Base-by-base conservation (phyloP, 345 rosid species). In the Syzygium aromaticum region DNA sequence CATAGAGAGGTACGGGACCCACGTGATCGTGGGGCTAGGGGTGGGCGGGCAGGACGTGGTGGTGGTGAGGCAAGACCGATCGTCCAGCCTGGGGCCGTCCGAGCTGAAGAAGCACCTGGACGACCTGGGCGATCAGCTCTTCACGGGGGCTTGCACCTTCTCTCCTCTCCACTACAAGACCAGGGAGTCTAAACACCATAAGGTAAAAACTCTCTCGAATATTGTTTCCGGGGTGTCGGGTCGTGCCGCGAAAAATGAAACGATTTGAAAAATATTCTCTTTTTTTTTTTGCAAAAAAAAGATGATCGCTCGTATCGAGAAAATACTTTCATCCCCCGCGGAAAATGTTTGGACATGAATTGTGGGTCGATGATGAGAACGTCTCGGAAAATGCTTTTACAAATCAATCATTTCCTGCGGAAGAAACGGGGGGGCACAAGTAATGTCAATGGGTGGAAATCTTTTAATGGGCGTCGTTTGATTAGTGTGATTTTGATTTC, bases 1-100 rank as follows among this genome's bases (percentile, higher is more conserved):
- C 88, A 96, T 98, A 28, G 94, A 95, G 91, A 95, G 89, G 86
- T 96, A 95, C 85, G 99, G 99, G 78, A 98, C 99, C 49, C 99
- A 98, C 87, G 86, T 98, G 9, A 90, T 96, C 22, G 96, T 93
- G 61, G 99, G 99, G 64, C 54, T 98, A 46, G 90, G 97, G 56
- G 88, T 98, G 8, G 99, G 99, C 22, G 99, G 99, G 21, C 90
- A 94, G 38, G 99, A 98, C 86, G 86, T 95, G 85, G 93, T 98
- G 12, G 85, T 91, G 84, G 97, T 96, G 43, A 95, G 93, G 89
- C 99, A 96, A 88, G 95, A 95, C 78, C 89, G 85, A 80, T 92
- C 95, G 67, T 94, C 96, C 9, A 94, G 88, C 67, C 63, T 95
- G 87, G 92, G 84, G 28, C 90, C 95, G 28, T 91, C 93, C 8